A percentile compares a stretch with the other conserved stretches of the same genome.
Conservation (phyloP, 495 filamentous ascomycete genomes). For the Daldinia concentrica region DNA sequence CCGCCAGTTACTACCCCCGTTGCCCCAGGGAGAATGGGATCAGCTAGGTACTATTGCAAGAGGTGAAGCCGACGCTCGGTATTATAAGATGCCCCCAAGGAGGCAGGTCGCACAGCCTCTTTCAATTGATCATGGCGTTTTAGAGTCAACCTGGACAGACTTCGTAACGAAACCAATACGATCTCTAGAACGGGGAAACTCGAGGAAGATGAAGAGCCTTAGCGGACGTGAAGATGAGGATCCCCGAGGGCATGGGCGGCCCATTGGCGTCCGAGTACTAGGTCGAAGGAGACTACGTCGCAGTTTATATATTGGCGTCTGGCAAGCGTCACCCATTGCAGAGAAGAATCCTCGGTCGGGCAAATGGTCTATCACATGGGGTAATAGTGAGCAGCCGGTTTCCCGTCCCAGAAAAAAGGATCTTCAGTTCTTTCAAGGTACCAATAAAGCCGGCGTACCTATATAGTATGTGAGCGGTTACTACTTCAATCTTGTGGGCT, state of each 20-base stretch:
- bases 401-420: constrained; percentile 26
- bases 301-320: constrained; percentile 48
- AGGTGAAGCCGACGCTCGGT: constrained; percentile 60
- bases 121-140: neutral
- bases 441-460: constrained; percentile 25
- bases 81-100: constrained; percentile 45
- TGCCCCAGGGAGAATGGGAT: constrained; percentile 72
- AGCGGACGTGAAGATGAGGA: constrained; percentile 50
- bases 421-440: constrained; percentile 46
- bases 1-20: constrained; percentile 71
- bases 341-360: constrained; percentile 35
- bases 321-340: constrained; percentile 47
- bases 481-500: neutral
- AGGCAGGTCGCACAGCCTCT: constrained; percentile 35
- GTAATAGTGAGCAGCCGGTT: constrained; percentile 18
- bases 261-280: constrained; percentile 44
- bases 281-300: constrained; percentile 38
- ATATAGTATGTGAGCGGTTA: neutral
- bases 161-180: constrained; percentile 42
- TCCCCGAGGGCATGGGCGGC: constrained; percentile 43
- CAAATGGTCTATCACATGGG: constrained; percentile 52
- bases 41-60: constrained; percentile 65
- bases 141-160: constrained; percentile 20
- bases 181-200: constrained; percentile 35
- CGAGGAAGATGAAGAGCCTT: constrained; percentile 47